phyloP scores from a whole-genome alignment of 2,329 filamentous ascomycete species.

The Hymenoscyphus salicellus region DNA sequence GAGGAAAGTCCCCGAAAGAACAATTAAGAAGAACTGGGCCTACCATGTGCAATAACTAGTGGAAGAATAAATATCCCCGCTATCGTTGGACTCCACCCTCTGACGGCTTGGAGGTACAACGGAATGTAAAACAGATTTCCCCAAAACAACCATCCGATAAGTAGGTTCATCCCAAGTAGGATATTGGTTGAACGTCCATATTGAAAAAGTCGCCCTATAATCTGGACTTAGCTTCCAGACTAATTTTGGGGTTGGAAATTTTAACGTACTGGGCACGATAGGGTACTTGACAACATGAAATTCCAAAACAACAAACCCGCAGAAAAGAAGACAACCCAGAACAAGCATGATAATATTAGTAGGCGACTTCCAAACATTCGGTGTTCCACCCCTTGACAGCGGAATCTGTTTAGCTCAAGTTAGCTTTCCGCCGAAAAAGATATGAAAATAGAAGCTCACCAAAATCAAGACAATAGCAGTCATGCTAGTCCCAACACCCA shows the following conservation, averaged over 20 bases:
- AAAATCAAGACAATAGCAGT: slow-evolving; percentile 12
- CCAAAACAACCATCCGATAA: slow-evolving; percentile 13
- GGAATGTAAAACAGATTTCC: slow-evolving; percentile 15
- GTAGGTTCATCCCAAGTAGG: neutral
- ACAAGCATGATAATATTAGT: neutral
- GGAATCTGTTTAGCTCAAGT: slow-evolving; percentile 9
- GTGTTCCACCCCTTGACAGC: neutral
- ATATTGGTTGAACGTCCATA: slow-evolving; percentile 14
- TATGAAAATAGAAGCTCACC: neutral
- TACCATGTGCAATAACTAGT: slow-evolving; percentile 12
- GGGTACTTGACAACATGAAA: neutral
- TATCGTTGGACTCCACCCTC: slow-evolving; percentile 5
- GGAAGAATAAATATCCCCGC: slow-evolving; percentile 14
- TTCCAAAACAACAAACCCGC: neutral
- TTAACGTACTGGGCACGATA: slow-evolving; percentile 21
- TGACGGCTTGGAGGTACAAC: slow-evolving; percentile 12
- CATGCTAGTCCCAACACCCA: slow-evolving; percentile 20
- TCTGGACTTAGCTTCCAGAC: neutral
- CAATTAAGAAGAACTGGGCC: neutral
- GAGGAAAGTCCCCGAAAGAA: neutral
- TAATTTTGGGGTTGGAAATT: slow-evolving; percentile 48
- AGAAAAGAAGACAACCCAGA: neutral
- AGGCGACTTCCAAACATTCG: neutral
- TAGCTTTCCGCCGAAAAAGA: slow-evolving; percentile 31
- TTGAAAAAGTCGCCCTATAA: slow-evolving; percentile 9